These are phyloP conservation scores for Meredithiella fracta DNA, from an alignment of 2,329 filamentous ascomycete genomes.

Conservation along the genomic window DNA sequence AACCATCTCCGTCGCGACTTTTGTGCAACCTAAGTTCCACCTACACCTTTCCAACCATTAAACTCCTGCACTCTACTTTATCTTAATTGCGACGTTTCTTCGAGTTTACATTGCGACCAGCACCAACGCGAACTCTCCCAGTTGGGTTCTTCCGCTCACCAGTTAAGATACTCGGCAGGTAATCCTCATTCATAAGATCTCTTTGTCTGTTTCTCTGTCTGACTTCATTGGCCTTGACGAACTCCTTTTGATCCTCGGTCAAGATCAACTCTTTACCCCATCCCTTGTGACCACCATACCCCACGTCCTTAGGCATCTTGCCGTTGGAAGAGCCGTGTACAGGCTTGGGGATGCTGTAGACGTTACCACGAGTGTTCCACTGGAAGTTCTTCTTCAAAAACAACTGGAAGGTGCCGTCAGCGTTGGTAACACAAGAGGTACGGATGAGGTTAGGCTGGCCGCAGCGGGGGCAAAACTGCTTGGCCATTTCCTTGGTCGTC, in stretches of 20 bases:
- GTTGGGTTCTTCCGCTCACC: constrained; percentile 52
- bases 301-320: constrained; percentile 43
- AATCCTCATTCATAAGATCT: constrained; percentile 91
- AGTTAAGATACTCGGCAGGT: constrained; percentile 67
- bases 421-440: constrained; percentile 70
- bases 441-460: constrained; percentile 75
- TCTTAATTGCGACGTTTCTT: constrained; percentile 12
- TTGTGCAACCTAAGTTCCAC: not conserved
- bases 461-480: constrained; percentile 86
- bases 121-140: constrained; percentile 63
- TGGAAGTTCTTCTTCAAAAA: constrained; percentile 92
- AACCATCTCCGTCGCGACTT: not conserved
- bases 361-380: constrained; percentile 85
- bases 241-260: constrained; percentile 94
- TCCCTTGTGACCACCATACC: constrained; percentile 65
- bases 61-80: not conserved
- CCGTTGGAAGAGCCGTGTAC: constrained; percentile 66
- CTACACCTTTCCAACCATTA: not conserved
- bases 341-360: constrained; percentile 85
- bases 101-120: constrained; percentile 73
- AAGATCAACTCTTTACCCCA: constrained; percentile 78
- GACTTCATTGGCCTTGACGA: constrained; percentile 43
- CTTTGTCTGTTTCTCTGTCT: constrained; percentile 52
- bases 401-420: constrained; percentile 63
- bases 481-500: constrained; percentile 64